Evolutionary conservation across 768 basidiomycete species (phyloP), one percentile per base, ranked within the genome.

Genomic region (Boletus reticuloceps): DNA sequence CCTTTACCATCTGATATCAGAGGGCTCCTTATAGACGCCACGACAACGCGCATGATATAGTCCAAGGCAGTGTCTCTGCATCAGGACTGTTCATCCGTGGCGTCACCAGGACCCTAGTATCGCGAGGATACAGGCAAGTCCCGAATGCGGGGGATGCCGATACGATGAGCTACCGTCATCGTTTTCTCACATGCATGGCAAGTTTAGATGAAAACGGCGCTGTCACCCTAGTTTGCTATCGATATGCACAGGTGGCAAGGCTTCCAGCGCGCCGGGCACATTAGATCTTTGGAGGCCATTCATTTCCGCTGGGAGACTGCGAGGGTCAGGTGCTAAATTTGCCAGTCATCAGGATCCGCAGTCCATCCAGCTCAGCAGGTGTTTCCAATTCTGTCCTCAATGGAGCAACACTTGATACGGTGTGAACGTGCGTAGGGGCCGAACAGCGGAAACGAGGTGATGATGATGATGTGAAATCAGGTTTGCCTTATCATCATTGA

Each of bases 401-500:
- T 48, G 39, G 51, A 53, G 40, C 31, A 40, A 43, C 25, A 49
- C 37, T 43, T 51, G 60, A 66, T 63, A 60, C 46, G 55, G 55
- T 66, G 58, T 39, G 64, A 66, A 63, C 47, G 39, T 43, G 34
- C 12, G 32, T 25, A 38, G 38, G 12, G 22, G 34, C 42, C 48
- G 48, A 55, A 40, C 27, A 40, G 48, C 44, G 46, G 52, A 25
- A 45, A 27, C 43, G 31, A 58, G 36, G 41, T 44, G 50, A 29
- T 45, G 46, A 55, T 51, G 47, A 56, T 51, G 47, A 58, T 29
- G 13, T 16, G 32, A 44, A 42, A 56, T 46, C 22, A 43, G 48
- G 42, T 45, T 41, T 53, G 31, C 54, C 58, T 55, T 57, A 38
- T 49, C 47, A 58, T 66, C 61, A 56, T 27, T 56, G 56, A 67